Evolutionary conservation across 306 rosid genomes (phyloP).

Genomic region (Fragaria vesca): DNA sequence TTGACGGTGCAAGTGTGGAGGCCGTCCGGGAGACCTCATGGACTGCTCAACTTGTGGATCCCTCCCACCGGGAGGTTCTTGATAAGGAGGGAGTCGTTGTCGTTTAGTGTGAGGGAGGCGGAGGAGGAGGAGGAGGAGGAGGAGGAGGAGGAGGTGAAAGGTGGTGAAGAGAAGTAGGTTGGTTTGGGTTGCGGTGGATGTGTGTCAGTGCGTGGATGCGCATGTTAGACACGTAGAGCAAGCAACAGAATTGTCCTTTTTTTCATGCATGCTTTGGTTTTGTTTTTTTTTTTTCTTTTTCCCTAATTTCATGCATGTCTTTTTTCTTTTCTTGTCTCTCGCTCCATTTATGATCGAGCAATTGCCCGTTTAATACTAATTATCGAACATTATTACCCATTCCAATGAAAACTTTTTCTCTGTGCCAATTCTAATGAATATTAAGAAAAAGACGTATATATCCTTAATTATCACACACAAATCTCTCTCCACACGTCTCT

Average conservation of each 20-base stretch:
- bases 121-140: neutral
- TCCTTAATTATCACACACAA: too few relatives aligned
- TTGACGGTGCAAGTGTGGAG: neutral
- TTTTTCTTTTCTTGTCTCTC: too few relatives aligned
- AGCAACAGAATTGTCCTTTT: neutral
- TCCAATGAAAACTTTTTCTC: too few relatives aligned
- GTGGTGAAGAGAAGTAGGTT: neutral
- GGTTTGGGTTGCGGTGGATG: neutral
- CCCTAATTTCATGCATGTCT: neutral
- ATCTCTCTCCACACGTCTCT: too few relatives aligned
- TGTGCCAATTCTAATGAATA: too few relatives aligned
- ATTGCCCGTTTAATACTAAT: too few relatives aligned
- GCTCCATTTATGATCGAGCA: too few relatives aligned
- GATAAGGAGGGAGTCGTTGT: constrained; percentile 27
- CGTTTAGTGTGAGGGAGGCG: constrained; percentile 14
- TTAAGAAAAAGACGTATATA: too few relatives aligned
- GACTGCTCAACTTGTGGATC: constrained; percentile 26
- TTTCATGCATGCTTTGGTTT: neutral
- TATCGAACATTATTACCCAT: too few relatives aligned
- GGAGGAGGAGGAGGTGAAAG: neutral
- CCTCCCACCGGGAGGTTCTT: constrained; percentile 29
- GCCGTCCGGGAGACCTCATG: neutral
- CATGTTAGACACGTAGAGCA: neutral
- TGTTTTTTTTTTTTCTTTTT: too few relatives aligned
- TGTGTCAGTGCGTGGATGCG: neutral